Evolutionary conservation across 2,329 filamentous ascomycete species (phyloP), one percentile per base, ranked within the genome.

Genomic region (Aspergillus hiratsukae): DNA sequence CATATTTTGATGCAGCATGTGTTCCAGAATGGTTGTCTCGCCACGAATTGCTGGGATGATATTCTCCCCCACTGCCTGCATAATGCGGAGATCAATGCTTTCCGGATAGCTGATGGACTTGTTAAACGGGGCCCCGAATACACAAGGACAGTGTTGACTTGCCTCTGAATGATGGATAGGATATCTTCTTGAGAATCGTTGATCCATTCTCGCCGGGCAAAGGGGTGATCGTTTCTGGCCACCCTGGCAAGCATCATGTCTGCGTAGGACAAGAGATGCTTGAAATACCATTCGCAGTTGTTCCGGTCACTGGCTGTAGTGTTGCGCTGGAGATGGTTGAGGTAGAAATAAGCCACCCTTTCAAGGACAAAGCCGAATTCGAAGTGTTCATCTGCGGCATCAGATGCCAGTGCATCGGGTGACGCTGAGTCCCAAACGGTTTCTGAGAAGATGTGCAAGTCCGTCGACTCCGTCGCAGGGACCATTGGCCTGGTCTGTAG

Each of bases 1-100:
- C 43, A 76, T 59, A 3, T 69, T 64, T 14, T 76, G 65, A 28
- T 69, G 61, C 35, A 62, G 65, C 51, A 79, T 58, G 48, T 71
- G 65, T 53, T 78, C 76, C 8, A 78, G 64, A 53, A 76, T 70
- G 2, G 62, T 72, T 5, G 56, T 66, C 41, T 71, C 62, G 3
- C 69, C 72, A 0, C 67, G 64, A 10, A 80, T 62, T 1, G 72
- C 66, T 11, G 65, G 57, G 2, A 70, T 60, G 17, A 79, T 58
- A 27, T 69, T 64, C 40, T 75, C 69, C 1, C 75, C 69, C 19
- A 67, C 62, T 46, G 41, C 56, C 3, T 31, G 28, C 31, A 65
- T 43, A 9, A 27, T 14, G 28, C 57, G 52, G 37, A 60, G 31
- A 25, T 66, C 64, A 25, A 60, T 48, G 3, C 27, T 57, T 1